Evolutionary conservation across 108 stramenopile genomes (phyloP).

Genomic region (Cyclostephanos tholiformis): DNA sequence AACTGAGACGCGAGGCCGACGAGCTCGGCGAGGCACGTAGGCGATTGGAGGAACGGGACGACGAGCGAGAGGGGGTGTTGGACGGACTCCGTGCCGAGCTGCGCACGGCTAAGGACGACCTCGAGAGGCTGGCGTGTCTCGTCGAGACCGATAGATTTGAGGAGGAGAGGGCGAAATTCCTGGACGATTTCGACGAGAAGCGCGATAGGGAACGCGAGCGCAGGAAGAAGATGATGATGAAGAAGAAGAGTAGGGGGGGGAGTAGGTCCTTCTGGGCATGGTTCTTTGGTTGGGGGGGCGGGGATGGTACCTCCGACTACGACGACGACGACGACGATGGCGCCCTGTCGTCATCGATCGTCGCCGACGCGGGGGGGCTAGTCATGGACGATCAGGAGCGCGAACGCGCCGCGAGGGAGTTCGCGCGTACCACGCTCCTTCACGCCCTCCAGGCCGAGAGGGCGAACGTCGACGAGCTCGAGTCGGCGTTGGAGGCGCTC

Average conservation of each 20-base stretch:
- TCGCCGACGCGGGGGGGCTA: background rate
- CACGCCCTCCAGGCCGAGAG: constrained; percentile 78
- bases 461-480: constrained; percentile 75
- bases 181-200: constrained; percentile 43
- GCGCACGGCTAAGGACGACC: constrained; percentile 50
- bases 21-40: constrained; percentile 30
- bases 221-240: constrained; percentile 24
- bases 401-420: constrained; percentile 51
- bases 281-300: constrained; percentile 47
- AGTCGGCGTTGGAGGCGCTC: constrained; percentile 52
- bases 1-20: constrained; percentile 54
- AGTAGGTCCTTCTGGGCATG: constrained; percentile 54
- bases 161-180: constrained; percentile 54
- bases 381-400: constrained; percentile 50
- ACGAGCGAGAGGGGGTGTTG: constrained; percentile 12
- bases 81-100: constrained; percentile 34
- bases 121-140: constrained; percentile 46
- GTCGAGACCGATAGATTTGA: constrained; percentile 50
- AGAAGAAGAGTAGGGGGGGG: too few species aligned
- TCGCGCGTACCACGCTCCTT: constrained; percentile 75
- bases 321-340: background rate
- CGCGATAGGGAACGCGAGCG: constrained; percentile 16
- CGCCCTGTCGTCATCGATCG: background rate
- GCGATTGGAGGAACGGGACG: constrained; percentile 31
- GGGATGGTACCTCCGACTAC: background rate